Percentiles rank a stretch among this genome's conserved stretches.
Evolutionary conservation across 2,329 filamentous ascomycete genomes (phyloP).

Genomic region (Sporothrix dimorphospora): DNA sequence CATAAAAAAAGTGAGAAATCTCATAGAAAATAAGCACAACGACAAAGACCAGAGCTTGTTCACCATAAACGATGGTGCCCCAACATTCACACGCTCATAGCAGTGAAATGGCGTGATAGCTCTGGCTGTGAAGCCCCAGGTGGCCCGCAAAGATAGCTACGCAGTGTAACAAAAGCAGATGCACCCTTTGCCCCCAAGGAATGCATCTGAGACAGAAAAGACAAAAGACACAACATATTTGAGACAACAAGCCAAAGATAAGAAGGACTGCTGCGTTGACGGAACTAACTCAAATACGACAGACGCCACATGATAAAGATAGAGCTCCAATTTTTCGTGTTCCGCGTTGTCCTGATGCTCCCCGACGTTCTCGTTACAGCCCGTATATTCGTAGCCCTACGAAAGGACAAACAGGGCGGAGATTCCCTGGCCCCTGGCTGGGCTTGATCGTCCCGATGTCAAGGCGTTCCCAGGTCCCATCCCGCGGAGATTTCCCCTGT

Average conservation of each 20-base stretch:
- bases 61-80: not conserved
- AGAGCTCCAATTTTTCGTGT: too few relatives aligned
- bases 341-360: not conserved
- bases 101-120: not conserved
- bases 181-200: not conserved
- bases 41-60: not conserved
- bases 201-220: constrained; percentile 12
- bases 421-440: not conserved
- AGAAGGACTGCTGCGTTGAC: not conserved
- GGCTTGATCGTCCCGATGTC: not conserved
- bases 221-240: not conserved
- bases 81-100: not conserved
- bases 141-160: not conserved
- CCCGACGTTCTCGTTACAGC: not conserved
- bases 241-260: not conserved
- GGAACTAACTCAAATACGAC: constrained; percentile 19
- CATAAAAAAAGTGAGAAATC: not conserved
- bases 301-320: not conserved
- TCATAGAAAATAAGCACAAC: not conserved
- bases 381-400: constrained; percentile 15
- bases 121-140: not conserved
- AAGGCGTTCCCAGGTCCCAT: not conserved
- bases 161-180: not conserved
- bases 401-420: not conserved
- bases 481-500: not conserved